These are phyloP conservation scores for Lyophyllum shimeji DNA, from an alignment of 768 basidiomycete species.

Conservation along the genomic window DNA sequence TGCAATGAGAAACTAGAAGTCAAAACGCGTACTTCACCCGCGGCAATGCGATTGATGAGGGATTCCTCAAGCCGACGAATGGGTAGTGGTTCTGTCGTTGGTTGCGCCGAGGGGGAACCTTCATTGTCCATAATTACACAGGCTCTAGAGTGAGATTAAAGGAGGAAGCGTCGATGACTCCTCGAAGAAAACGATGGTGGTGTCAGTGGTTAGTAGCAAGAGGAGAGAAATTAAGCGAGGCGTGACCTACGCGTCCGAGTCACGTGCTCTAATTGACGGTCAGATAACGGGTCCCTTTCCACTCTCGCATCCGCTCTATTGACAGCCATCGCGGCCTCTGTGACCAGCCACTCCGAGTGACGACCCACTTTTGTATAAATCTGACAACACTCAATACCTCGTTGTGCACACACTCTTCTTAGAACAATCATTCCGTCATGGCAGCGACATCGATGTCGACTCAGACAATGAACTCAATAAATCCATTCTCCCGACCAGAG, in stretches of 20 bases:
- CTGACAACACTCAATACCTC: background rate
- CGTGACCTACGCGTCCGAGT: constrained; percentile 14
- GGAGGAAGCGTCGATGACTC: background rate
- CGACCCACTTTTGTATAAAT: background rate
- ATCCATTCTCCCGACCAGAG: constrained; percentile 10
- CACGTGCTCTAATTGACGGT: constrained; percentile 4
- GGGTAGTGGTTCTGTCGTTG: constrained; percentile 46
- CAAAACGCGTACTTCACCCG: constrained; percentile 53
- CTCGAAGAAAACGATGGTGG: background rate
- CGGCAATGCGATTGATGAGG: constrained; percentile 89
- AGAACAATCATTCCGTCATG: constrained; percentile 6
- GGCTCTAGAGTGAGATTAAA: background rate
- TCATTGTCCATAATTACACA: constrained; percentile 6
- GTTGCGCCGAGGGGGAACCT: background rate
- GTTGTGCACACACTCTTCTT: background rate
- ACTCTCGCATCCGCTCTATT: background rate
- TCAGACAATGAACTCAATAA: constrained; percentile 4
- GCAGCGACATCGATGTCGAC: constrained; percentile 12
- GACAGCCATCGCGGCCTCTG: constrained; percentile 4
- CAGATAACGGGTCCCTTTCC: background rate
- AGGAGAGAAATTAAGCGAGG: background rate
- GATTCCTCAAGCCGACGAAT: constrained; percentile 80
- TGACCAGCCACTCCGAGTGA: constrained; percentile 2
- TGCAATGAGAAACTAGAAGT: background rate
- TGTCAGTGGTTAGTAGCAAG: background rate